phyloP scores from a whole-genome alignment of 2,329 filamentous ascomycete species.

The Microcyclospora tardicrescens region DNA sequence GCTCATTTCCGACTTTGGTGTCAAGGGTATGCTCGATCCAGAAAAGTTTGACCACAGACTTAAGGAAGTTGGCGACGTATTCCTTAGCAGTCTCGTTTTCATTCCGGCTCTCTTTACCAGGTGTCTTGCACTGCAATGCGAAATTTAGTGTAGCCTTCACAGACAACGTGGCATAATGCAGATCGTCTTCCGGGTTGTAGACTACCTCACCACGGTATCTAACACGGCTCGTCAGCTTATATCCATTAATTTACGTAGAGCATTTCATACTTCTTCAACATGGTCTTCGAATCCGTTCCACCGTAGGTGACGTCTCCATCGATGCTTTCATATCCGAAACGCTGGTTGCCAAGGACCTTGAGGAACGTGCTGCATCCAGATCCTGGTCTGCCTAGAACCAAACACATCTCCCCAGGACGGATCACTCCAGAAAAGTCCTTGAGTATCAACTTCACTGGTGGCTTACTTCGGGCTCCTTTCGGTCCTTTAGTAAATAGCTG shows the following conservation, averaged over 20 bases:
- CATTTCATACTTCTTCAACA: conserved; percentile 47
- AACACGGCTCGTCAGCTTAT: too few species aligned
- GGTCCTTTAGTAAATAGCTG: conserved; percentile 37
- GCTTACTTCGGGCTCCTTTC: conserved; percentile 31
- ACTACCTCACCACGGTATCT: conserved; percentile 57
- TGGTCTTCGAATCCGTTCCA: conserved; percentile 55
- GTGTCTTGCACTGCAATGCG: conserved; percentile 72
- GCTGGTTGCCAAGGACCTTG: conserved; percentile 42
- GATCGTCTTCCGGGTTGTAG: conserved; percentile 56
- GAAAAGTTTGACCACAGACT: conserved; percentile 66
- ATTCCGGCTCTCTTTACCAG: conserved; percentile 55
- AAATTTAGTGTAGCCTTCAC: conserved; percentile 81
- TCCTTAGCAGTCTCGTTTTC: conserved; percentile 61
- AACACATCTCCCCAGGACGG: conserved; percentile 72
- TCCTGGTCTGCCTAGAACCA: conserved; percentile 68
- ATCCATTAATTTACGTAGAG: too few species aligned
- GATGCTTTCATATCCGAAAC: conserved; percentile 47
- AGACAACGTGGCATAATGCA: conserved; percentile 73
- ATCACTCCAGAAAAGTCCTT: conserved; percentile 48
- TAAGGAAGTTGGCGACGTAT: conserved; percentile 21
- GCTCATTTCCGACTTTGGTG: conserved; percentile 71
- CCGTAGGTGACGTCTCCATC: conserved; percentile 59
- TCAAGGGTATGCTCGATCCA: conserved; percentile 78
- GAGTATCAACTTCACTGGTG: conserved; percentile 50
- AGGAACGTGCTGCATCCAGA: conserved; percentile 43